Evolutionary conservation across 1,284 basidiomycete species (phyloP).

Genomic region (Fistulinella staudtii): DNA sequence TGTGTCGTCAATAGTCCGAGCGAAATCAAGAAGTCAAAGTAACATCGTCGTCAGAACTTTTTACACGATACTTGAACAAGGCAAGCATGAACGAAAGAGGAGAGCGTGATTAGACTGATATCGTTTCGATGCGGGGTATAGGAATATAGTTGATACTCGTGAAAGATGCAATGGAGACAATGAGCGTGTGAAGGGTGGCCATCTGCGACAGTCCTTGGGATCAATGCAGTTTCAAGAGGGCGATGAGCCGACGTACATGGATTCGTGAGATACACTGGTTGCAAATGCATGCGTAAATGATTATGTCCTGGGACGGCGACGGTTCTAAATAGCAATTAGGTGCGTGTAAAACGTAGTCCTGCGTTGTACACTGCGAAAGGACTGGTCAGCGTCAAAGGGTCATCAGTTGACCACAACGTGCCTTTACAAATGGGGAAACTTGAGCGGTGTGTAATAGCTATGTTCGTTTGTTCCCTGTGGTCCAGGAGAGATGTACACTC

Average conservation of each 20-base stretch:
- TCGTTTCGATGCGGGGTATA: constrained; percentile 28
- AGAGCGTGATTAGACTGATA: constrained; percentile 10
- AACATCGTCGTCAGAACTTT: background rate
- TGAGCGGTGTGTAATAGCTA: constrained; percentile 4
- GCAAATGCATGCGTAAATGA: constrained; percentile 19
- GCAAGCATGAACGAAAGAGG: background rate
- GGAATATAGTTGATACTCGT: constrained; percentile 14
- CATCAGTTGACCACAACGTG: background rate
- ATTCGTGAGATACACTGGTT: constrained; percentile 30
- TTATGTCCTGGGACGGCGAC: constrained; percentile 25
- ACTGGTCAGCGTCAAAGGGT: constrained; percentile 2
- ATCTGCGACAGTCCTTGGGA: constrained; percentile 13
- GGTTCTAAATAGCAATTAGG: constrained; percentile 26
- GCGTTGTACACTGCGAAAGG: constrained; percentile 27
- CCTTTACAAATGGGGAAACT: constrained; percentile 26
- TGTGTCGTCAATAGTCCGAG: background rate
- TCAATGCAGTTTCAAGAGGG: constrained; percentile 3
- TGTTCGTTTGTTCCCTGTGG: constrained; percentile 53
- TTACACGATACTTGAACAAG: background rate
- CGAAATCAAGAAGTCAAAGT: background rate
- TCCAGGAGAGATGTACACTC: constrained; percentile 73
- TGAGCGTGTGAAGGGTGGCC: constrained; percentile 29
- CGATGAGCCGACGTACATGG: constrained; percentile 15
- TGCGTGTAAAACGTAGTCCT: constrained; percentile 24
- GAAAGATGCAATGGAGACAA: constrained; percentile 23